Base-by-base conservation (phyloP, 2,329 filamentous ascomycete genomes). In the Pseudogymnoascus sp. region DNA sequence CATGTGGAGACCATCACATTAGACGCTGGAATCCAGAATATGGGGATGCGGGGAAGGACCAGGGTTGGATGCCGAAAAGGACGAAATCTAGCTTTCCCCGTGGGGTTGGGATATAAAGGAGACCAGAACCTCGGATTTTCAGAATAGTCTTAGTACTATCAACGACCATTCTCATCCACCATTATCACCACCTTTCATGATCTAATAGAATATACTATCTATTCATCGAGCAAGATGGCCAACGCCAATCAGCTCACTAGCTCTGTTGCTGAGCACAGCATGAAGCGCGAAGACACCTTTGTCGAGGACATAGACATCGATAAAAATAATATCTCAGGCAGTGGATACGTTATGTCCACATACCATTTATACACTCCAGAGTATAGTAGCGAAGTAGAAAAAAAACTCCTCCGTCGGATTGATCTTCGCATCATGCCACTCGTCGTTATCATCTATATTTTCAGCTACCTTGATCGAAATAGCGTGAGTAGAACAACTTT, bases 381-480 rank as follows among this genome's bases (percentile, higher is more conserved):
- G 11, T 47, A 23, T 65, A 35, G 65, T 37, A 47, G 16, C 18
- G 21, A 12, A 23, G 18, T 47, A 11, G 75, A 78, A 69, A 75
- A 72, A 65, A 73, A 75, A 63, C 69, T 78, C 50, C 70, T 72
- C 3, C 67, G 70, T 4, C 73, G 71, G 33, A 76, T 78, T 59
- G 76, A 78, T 62, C 31, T 64, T 21, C 60, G 73, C 23, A 73
- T 77, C 38, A 76, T 77, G 73, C 76, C 76, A 7, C 65, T 76
- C 59, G 72, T 78, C 10, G 74, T 78, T 63, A 65, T 74, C 10
- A 73, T 77, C 8, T 77, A 77, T 63, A 68, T 77, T 33, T 76
- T 78, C 75, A 78, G 77, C 67, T 78, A 77, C 59, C 77, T 77
- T 59, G 76, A 78, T 65, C 72, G 76, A 75, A 47, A 47, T 47